Evolutionary conservation across 805 yeast genomes (phyloP).

Genomic region (Sugiyamaella valdiviana): DNA sequence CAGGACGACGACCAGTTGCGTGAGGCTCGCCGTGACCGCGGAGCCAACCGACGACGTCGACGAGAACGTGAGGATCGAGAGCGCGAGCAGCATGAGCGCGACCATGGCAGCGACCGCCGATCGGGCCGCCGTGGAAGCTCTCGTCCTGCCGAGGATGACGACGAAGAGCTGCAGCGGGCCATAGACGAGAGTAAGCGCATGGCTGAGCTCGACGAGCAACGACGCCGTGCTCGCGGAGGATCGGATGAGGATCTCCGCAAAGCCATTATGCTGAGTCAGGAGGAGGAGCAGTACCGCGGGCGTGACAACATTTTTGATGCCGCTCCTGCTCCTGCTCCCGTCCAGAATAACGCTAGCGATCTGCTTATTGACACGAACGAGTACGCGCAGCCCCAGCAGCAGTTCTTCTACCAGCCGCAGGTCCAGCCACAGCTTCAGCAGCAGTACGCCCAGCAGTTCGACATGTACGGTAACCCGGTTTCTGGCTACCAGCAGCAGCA

Average conservation of each 20-base stretch:
- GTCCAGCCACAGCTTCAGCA: slow-evolving; percentile 19
- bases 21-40: slow-evolving; percentile 52
- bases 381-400: slow-evolving; percentile 29
- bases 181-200: slow-evolving; percentile 72
- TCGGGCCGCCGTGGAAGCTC: neutral
- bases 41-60: slow-evolving; percentile 17
- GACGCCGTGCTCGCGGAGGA: slow-evolving; percentile 35
- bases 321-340: slow-evolving; percentile 12
- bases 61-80: slow-evolving; percentile 9
- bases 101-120: slow-evolving; percentile 5
- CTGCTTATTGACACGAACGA: neutral
- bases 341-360: neutral
- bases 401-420: slow-evolving; percentile 35
- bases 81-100: slow-evolving; percentile 2
- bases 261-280: slow-evolving; percentile 65
- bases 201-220: slow-evolving; percentile 74
- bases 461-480: slow-evolving; percentile 62
- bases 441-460: slow-evolving; percentile 36
- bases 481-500: slow-evolving; percentile 33
- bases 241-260: slow-evolving; percentile 58
- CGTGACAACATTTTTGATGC: slow-evolving; percentile 15
- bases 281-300: slow-evolving; percentile 64
- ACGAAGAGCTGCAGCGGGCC: slow-evolving; percentile 73
- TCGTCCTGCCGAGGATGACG: slow-evolving; percentile 32
- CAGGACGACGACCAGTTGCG: slow-evolving; percentile 75